phyloP scores from a whole-genome alignment of 2,329 filamentous ascomycete genomes.

The Claviceps paspali region DNA sequence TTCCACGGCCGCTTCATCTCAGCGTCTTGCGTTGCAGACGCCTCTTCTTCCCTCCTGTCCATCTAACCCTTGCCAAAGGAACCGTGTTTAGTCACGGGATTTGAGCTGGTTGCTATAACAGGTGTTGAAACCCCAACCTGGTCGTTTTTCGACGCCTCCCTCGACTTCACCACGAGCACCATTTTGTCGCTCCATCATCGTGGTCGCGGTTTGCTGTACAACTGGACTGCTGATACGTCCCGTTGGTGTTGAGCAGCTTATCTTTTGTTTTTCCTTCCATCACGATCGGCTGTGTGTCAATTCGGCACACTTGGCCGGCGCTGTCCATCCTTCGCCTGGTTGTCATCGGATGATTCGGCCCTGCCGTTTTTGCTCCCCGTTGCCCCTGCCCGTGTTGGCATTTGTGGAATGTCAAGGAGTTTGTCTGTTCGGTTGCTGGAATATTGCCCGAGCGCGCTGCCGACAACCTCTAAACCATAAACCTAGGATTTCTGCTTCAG shows the following conservation, averaged over 20 bases:
- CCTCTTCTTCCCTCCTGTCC: neutral
- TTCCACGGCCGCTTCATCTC: neutral
- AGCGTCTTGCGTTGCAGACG: neutral
- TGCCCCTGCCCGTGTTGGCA: slow-evolving; percentile 2
- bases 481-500: neutral
- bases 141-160: neutral
- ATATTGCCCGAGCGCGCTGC: slow-evolving; percentile 20
- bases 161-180: no score
- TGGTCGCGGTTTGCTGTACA: no score
- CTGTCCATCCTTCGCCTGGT: neutral
- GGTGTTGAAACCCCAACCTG: neutral
- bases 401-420: neutral
- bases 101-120: slow-evolving; percentile 2
- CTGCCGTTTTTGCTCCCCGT: slow-evolving; percentile 1
- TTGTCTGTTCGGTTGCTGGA: slow-evolving; percentile 21
- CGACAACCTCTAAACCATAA: neutral
- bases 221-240: no score
- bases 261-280: no score
- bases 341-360: slow-evolving; percentile 2
- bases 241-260: no score
- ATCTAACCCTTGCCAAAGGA: neutral
- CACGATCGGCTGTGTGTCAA: neutral
- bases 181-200: no score
- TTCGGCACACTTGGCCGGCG: neutral
- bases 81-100: slow-evolving; percentile 3